phyloP scores from a whole-genome alignment of 2,329 filamentous ascomycete species.

The Chrysoporthe puriensis region DNA sequence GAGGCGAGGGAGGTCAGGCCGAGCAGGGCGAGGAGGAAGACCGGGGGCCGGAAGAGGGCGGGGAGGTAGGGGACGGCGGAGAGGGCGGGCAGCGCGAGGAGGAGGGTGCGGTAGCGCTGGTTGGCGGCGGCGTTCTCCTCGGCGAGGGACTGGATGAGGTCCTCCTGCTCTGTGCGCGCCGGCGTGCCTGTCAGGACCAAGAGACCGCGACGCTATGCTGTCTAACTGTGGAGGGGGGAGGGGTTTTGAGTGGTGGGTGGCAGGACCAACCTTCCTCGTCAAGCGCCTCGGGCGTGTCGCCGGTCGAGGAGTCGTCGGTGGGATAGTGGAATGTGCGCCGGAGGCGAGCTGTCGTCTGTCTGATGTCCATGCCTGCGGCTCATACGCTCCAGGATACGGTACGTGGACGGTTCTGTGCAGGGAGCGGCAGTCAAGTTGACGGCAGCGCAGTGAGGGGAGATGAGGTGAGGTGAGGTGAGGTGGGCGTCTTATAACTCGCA shows the following conservation, averaged over 20 bases:
- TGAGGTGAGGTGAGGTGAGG: too few species aligned
- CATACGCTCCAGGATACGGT: not conserved
- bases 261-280: slow-evolving; percentile 70
- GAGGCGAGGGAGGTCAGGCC: slow-evolving; percentile 65
- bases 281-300: slow-evolving; percentile 61
- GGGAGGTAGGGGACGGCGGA: slow-evolving; percentile 60
- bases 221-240: not conserved
- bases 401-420: not conserved
- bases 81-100: slow-evolving; percentile 63
- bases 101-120: slow-evolving; percentile 58
- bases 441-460: not conserved
- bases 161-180: slow-evolving; percentile 61
- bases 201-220: not conserved
- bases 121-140: slow-evolving; percentile 61
- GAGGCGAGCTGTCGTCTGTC: slow-evolving; percentile 58
- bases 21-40: slow-evolving; percentile 54
- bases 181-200: not conserved
- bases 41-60: slow-evolving; percentile 45
- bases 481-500: not conserved
- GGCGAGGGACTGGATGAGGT: slow-evolving; percentile 60
- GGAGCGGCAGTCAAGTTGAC: too few species aligned
- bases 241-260: not conserved
- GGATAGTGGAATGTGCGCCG: slow-evolving; percentile 81
- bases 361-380: slow-evolving; percentile 30
- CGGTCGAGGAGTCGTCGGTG: slow-evolving; percentile 56